Evolutionary conservation across 2,329 filamentous ascomycete species (phyloP).

Genomic region (Albifimbria verrucaria): DNA sequence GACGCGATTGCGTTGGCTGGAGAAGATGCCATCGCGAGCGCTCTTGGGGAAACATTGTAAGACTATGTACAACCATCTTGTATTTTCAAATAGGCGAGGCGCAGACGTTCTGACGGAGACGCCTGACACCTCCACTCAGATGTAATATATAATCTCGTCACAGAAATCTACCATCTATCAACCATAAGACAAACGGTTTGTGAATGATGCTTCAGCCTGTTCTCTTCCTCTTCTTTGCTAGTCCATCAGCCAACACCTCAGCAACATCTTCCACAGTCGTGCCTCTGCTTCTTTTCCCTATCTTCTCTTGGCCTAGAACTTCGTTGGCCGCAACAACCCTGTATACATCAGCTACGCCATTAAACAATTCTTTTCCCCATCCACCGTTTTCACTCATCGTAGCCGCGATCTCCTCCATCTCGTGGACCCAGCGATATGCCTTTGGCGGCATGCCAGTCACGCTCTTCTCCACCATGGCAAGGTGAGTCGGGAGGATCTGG

Average conservation of each 20-base stretch:
- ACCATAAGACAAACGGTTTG: neutral
- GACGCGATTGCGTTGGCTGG: too few species aligned
- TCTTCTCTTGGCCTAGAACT: constrained; percentile 56
- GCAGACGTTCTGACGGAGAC: too few species aligned
- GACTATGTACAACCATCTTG: too few species aligned
- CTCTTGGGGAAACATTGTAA: too few species aligned
- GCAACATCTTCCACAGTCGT: constrained; percentile 57
- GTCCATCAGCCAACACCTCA: constrained; percentile 41
- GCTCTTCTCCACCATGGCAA: constrained; percentile 43
- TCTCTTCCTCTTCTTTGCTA: constrained; percentile 42
- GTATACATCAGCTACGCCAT: constrained; percentile 60
- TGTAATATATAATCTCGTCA: too few species aligned
- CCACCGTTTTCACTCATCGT: constrained; percentile 65
- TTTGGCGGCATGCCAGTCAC: constrained; percentile 66
- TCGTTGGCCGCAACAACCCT: constrained; percentile 58
- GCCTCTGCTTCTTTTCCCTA: constrained; percentile 53
- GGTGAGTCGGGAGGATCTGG: constrained; percentile 43
- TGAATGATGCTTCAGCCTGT: neutral
- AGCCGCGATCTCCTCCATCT: constrained; percentile 73
- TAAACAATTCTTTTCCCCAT: constrained; percentile 54
- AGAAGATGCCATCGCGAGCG: too few species aligned
- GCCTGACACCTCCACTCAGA: too few species aligned
- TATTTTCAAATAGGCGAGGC: too few species aligned
- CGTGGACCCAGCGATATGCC: constrained; percentile 72
- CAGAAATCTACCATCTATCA: too few species aligned